Evolutionary conservation across 2,329 filamentous ascomycete species (phyloP), one percentile per base, ranked within the genome.

Genomic region (Biscogniauxia mediterranea): DNA sequence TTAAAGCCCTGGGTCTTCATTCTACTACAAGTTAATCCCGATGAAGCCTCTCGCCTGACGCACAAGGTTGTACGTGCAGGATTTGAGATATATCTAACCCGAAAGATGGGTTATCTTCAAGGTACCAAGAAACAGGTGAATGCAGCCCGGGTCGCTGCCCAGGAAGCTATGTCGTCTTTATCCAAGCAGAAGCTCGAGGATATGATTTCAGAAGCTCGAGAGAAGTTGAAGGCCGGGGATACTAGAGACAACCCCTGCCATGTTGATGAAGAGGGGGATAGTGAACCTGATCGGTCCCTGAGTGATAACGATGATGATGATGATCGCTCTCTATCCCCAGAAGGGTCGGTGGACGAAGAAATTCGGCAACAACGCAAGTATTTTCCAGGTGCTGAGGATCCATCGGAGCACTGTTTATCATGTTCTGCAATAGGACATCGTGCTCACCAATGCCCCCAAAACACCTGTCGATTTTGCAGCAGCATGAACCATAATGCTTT

Each of bases 391-490:
- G 75, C 81, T 28, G 67, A 72, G 17, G 74, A 79, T 25, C 71
- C 78, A 23, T 74, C 76, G 25, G 69, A 71, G 3, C 79, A 80
- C 69, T 88, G 85, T 68, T 71, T 85, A 57, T 74, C 78, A 42
- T 88, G 85, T 64, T 82, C 81, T 5, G 73, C 76, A 20, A 69
- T 71, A 50, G 80, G 80, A 11, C 86, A 89, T 71, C 68, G 66
- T 19, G 74, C 78, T 13, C 60, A 68, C 26, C 65, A 69, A 28
- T 88, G 85, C 67, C 79, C 81, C 13, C 71, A 76, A 13, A 69
- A 77, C 21, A 70, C 63, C 2, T 88, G 86, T 70, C 77, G 73
- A 6, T 80, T 80, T 59, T 88, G 83, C 69, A 71, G 74, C 23
- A 75, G 73, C 57, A 61, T 66, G 13, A 74, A 74, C 2, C 85